Base-by-base conservation (phyloP, 1,284 basidiomycete genomes). In the Meira miltonrushii region DNA sequence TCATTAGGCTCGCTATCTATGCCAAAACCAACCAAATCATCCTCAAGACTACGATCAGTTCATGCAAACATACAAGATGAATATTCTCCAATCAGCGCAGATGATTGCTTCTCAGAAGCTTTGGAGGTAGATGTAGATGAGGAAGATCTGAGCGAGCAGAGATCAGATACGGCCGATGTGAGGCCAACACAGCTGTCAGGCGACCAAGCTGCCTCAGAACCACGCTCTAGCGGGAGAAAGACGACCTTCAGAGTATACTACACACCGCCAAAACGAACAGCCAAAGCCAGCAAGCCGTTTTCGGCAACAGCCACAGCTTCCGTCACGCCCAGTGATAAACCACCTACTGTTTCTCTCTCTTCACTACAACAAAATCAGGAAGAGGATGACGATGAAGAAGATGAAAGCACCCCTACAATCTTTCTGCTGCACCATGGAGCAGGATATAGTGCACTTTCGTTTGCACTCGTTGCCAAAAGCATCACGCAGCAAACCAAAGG, bases 341-440 rank as follows among this genome's bases (percentile, higher is more conserved):
- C 63, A 6, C 21, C 21, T 19, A 23, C 28, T 53, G 39, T 37
- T 9, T 17, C 2, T 5, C 54, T 17, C 33, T 33, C 28, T 33
- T 33, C 28, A 8, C 28, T 33, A 33, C 43, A n/a, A 48, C 9
- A n/a, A 15, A 23, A 13, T 33, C 33, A 37, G 51, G 25, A 37
- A 57, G 25, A 21, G 9, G 55, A 59, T 83, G 81, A 74, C 54
- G 72, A 75, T 43, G 81, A 82, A 40, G 60, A 43, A 1, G 43
- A n/a, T 1, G 23, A 15, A 21, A 17, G n/a, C 25, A 19, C 3
- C 23, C 56, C 82, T n/a, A 85, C 87, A 0, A 85, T 94, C 2
- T 84, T 97, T 72, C 83, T 97, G 1, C 90, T 90, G 78, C 92
- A 96, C 73, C 94, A 98, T 70, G 94, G 95, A 0, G 94, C 90